Percentiles rank a stretch among this genome's conserved stretches.
Evolutionary conservation across 106 monocot species (phyloP).

Genomic region (Apostasia ramifera): DNA sequence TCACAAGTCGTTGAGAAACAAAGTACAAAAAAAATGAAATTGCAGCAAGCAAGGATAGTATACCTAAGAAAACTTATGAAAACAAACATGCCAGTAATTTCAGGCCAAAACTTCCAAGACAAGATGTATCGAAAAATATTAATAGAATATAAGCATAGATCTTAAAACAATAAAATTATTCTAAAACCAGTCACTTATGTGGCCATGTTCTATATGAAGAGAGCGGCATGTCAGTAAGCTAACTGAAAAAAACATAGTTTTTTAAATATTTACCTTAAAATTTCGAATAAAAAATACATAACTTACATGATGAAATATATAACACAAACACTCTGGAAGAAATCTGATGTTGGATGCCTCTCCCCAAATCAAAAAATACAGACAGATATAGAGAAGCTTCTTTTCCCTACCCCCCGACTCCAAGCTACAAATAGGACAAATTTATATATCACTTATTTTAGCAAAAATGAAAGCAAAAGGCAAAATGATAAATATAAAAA

Average conservation of each 20-base stretch:
- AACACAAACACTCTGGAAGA: slow-evolving; percentile 93
- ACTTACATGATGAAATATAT: slow-evolving; percentile 98
- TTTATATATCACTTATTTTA: background rate
- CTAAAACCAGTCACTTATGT: background rate
- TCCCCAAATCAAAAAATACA: slow-evolving; percentile 92
- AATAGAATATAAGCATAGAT: no score
- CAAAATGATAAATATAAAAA: background rate
- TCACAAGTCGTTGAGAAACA: no score
- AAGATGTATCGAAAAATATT: no score
- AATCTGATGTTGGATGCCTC: slow-evolving; percentile 90
- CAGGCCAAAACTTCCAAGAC: no score
- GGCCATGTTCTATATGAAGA: background rate
- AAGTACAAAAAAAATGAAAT: no score
- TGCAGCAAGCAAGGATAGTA: no score
- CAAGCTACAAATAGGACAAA: slow-evolving; percentile 31
- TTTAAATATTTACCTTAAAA: no score
- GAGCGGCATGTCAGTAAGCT: background rate
- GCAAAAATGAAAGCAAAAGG: background rate
- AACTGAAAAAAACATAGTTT: no score
- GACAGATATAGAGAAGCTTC: slow-evolving; percentile 65
- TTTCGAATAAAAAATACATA: background rate
- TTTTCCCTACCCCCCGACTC: slow-evolving; percentile 57
- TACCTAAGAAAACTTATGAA: no score
- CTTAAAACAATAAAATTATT: no score
- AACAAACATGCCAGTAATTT: no score